Evolutionary conservation across 2,329 filamentous ascomycete genomes (phyloP), one percentile per base, ranked within the genome.

Genomic region (Tolypocladium ophioglossoides): DNA sequence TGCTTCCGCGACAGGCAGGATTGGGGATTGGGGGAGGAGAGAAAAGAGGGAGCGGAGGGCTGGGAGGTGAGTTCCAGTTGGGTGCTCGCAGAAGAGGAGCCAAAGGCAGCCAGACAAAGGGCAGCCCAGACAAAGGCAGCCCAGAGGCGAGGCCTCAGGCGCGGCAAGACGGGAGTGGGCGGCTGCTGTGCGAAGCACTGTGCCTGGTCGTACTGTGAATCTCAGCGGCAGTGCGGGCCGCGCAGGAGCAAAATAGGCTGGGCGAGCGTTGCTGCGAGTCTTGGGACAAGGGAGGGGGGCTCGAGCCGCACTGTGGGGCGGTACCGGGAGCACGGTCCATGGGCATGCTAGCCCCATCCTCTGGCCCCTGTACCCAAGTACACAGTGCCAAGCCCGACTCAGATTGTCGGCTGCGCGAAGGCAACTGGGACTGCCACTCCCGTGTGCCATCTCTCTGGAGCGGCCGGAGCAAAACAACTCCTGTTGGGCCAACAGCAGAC

Each of bases 31-130:
- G 35, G 35, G 37, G 49, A 51, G 46, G 46, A 53, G 52, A 50
- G 52, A 54, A 54, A 54, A 50, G 52, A 54, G 52, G 47, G 27
- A 47, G 44, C 44, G 9, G 24, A 54, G 52, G 46, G 47, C 37
- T 50, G 52, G 47, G 47, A 47, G 50, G 27, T 11, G 41, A 18
- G 41, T 10, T 3, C 39, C 39, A 11, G 39, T 41, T 41, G 39
- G 22, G 38, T 39, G 38, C 38, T 41, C 24, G 40, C 40, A 24
- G 20, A 41, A n/a, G 35, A 51, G 22, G 48, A 35, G 48, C 34
- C 11, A n/a, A n/a, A n/a, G n/a, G n/a, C n/a, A n/a, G n/a, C n/a
- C n/a, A n/a, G n/a, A n/a, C n/a, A n/a, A n/a, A n/a, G n/a, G n/a
- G n/a, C n/a, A n/a, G n/a, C n/a, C n/a, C n/a, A n/a, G n/a, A n/a